phyloP scores from a whole-genome alignment of 2,329 filamentous ascomycete genomes.

The Sporothrix variecibatus region DNA sequence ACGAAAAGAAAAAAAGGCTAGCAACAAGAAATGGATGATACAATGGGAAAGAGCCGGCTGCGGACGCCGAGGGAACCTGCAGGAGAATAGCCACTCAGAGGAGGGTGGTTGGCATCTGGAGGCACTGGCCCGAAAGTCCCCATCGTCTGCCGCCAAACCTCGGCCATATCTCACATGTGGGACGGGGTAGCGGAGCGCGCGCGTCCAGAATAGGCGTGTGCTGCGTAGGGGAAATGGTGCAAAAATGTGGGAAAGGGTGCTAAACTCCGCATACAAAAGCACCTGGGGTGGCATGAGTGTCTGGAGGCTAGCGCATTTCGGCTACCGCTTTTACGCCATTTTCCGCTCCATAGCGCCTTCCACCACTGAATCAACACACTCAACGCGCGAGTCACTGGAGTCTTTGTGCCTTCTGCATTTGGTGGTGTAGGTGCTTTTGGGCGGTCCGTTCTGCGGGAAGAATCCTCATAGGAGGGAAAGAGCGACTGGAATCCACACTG shows the following conservation, averaged over 20 bases:
- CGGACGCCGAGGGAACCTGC: conserved; percentile 25
- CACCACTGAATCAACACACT: not conserved
- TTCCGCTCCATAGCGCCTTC: conserved; percentile 10
- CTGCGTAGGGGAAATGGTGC: not conserved
- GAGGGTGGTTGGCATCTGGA: conserved; percentile 17
- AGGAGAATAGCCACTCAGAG: conserved; percentile 22
- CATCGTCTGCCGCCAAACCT: conserved; percentile 30
- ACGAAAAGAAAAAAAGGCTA: conserved; percentile 5
- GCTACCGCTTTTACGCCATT: conserved; percentile 18
- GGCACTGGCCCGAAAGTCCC: conserved; percentile 22
- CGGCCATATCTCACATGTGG: conserved; percentile 32
- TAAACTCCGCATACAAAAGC: conserved; percentile 19
- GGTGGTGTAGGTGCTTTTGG: not conserved
- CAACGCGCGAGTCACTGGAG: not conserved
- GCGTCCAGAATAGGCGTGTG: conserved; percentile 31
- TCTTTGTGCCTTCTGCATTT: not conserved
- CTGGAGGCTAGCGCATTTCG: conserved; percentile 24
- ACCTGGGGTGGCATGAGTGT: conserved; percentile 3
- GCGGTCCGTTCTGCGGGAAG: not conserved
- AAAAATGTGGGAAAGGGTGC: not conserved
- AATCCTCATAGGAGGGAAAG: not conserved
- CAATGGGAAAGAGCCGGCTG: conserved; percentile 11
- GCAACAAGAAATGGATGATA: not conserved
- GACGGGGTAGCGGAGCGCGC: conserved; percentile 20
- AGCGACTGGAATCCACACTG: not conserved